These are phyloP conservation scores for Aspergillus hiratsukae DNA, from an alignment of 2,329 filamentous ascomycete species.

Conservation along the genomic window DNA sequence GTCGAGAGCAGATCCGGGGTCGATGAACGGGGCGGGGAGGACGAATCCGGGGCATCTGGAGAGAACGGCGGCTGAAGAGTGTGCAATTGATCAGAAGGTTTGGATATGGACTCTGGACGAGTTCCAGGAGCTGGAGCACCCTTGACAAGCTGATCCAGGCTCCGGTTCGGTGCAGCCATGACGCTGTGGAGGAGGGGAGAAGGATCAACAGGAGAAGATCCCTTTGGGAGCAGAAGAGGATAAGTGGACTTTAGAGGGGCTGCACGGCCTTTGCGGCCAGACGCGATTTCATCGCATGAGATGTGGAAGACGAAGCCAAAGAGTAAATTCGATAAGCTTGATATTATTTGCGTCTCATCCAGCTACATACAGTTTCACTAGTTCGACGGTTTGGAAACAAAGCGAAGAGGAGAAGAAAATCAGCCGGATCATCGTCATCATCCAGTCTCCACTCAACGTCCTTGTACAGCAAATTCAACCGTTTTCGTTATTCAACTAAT, in stretches of 20 bases:
- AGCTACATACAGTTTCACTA: not conserved
- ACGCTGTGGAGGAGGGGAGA: slow-evolving; percentile 2
- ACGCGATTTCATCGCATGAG: slow-evolving; percentile 20
- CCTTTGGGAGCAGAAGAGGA: not conserved
- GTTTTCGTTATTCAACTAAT: not conserved
- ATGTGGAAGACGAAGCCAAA: not conserved
- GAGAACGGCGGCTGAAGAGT: slow-evolving; percentile 11
- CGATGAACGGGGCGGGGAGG: slow-evolving; percentile 43
- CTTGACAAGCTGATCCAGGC: slow-evolving; percentile 87
- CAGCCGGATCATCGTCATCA: not conserved
- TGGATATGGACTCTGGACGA: slow-evolving; percentile 31
- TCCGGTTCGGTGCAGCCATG: slow-evolving; percentile 53
- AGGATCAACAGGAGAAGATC: not conserved
- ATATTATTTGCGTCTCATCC: not conserved
- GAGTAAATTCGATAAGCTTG: not conserved
- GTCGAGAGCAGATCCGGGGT: slow-evolving; percentile 68
- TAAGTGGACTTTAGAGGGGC: slow-evolving; percentile 3
- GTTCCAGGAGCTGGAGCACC: slow-evolving; percentile 67
- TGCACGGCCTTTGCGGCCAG: slow-evolving; percentile 28
- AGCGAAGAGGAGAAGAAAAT: not conserved
- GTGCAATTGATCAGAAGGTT: slow-evolving; percentile 23
- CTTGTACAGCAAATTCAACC: not conserved
- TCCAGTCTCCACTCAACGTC: not conserved
- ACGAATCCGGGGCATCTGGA: slow-evolving; percentile 29
- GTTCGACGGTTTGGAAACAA: not conserved